phyloP scores from a whole-genome alignment of 2,329 filamentous ascomycete species.

The Lachnellula willkommii region DNA sequence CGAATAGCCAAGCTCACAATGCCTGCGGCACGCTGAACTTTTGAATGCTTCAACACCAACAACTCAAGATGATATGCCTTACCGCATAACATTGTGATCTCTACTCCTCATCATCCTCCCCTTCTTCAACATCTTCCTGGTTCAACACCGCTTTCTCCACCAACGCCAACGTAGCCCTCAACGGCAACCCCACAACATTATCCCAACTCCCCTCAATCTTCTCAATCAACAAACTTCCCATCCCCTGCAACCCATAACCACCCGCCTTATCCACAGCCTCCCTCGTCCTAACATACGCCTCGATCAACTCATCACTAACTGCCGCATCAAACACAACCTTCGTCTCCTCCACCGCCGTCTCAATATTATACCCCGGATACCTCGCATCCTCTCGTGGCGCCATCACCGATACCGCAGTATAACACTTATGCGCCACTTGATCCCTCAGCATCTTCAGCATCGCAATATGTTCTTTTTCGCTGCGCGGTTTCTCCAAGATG shows the following conservation, averaged over 20 bases:
- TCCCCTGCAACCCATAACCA: conserved; percentile 88
- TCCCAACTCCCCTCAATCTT: conserved; percentile 85
- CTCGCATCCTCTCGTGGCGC: conserved; percentile 73
- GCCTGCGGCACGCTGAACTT: too few relatives aligned
- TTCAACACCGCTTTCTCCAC: conserved; percentile 84
- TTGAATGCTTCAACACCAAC: too few relatives aligned
- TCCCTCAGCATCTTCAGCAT: conserved; percentile 84
- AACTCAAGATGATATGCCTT: too few relatives aligned
- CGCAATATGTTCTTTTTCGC: conserved; percentile 70
- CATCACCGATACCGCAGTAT: conserved; percentile 80
- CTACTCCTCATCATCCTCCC: conserved; percentile 28
- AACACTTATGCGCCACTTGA: conserved; percentile 70
- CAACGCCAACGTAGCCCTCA: conserved; percentile 69
- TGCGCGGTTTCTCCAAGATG: conserved; percentile 87
- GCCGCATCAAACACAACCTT: conserved; percentile 76
- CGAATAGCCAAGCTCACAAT: too few relatives aligned
- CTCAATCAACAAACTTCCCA: conserved; percentile 81
- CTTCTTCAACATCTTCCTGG: conserved; percentile 55
- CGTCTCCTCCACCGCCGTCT: conserved; percentile 83
- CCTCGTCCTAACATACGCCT: conserved; percentile 70
- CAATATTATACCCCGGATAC: conserved; percentile 80
- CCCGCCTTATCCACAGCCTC: conserved; percentile 96
- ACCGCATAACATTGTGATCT: neutral
- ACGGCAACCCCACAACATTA: conserved; percentile 87
- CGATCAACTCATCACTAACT: conserved; percentile 80